Conservation (phyloP, 108 stramenopile species). For the Nitzschia sp. region DNA sequence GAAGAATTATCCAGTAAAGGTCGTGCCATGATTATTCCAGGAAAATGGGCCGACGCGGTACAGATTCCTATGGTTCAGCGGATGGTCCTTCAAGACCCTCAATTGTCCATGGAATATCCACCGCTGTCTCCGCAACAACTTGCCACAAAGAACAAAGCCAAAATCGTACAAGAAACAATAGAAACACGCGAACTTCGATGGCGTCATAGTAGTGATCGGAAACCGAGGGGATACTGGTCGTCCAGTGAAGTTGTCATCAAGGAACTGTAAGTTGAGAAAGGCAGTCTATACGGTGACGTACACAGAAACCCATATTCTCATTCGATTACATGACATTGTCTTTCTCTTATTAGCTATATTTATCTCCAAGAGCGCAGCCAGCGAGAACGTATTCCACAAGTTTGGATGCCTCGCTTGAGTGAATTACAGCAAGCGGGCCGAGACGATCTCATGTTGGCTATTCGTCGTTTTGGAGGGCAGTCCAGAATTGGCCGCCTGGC, state of each 20-base stretch:
- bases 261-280: constrained; percentile 60
- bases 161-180: background rate
- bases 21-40: constrained; percentile 51
- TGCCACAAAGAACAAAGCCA: background rate
- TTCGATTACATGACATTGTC: background rate
- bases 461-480: constrained; percentile 48
- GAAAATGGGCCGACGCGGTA: constrained; percentile 64
- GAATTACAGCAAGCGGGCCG: constrained; percentile 53
- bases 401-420: constrained; percentile 73
- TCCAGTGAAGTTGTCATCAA: constrained; percentile 33
- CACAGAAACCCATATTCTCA: too few relatives aligned
- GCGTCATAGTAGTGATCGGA: constrained; percentile 22
- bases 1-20: constrained; percentile 22
- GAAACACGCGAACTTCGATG: constrained; percentile 12
- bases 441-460: constrained; percentile 48
- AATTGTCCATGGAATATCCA: constrained; percentile 1
- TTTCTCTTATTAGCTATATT: constrained; percentile 30
- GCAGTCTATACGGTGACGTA: too few relatives aligned
- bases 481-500: constrained; percentile 31
- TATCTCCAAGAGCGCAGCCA: constrained; percentile 48
- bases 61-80: constrained; percentile 31
- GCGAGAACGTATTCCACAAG: constrained; percentile 47
- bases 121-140: constrained; percentile 25
- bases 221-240: constrained; percentile 57
- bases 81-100: constrained; percentile 27